Base-by-base conservation (phyloP, 208 protist species). In the Ichthyophonus hoferi region DNA sequence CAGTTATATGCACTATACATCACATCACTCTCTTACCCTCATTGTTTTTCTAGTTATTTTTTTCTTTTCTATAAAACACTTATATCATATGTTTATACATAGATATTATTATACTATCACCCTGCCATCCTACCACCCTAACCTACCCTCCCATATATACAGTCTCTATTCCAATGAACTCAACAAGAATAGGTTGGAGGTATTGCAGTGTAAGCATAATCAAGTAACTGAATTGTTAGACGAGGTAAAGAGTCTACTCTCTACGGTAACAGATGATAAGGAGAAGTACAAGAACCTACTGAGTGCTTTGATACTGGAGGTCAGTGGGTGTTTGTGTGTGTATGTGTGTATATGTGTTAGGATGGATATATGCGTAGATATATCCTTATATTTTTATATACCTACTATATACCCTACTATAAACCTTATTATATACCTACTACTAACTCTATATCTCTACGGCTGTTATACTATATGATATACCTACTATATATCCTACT, bases 131-230 rank as follows among this genome's bases (percentile, higher is more conserved):
- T n/a, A n/a, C n/a, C n/a, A n/a, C n/a, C n/a, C n/a, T n/a, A n/a
- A n/a, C n/a, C n/a, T n/a, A n/a, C n/a, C n/a, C n/a, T n/a, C n/a
- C n/a, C n/a, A n/a, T n/a, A n/a, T 67, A 24, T 67, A 24, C 50
- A 67, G 50, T 79, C 76, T 91, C 2, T 92, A 94, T 87, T 95
- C 94, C 7, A 95, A 94, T 78, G 87, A 95, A 88, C 90, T 95
- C 39, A 95, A 96, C 86, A 86, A 91, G 40, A 79, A 91, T 17
- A 94, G 95, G 83, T 86, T 96, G 37, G 91, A 92, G 88, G 90
- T 95, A 12, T 91, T 96, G n/a, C 93, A 94, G 83, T 93, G 88
- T 38, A 90, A 91, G 79, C 93, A 96, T 33, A 93, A 95, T 37
- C 89, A 88, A 79, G 35, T 95, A 41, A 81, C 94, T 84, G 79